Base-by-base conservation (phyloP, 2,329 filamentous ascomycete genomes). In the Xylariales sp. region DNA sequence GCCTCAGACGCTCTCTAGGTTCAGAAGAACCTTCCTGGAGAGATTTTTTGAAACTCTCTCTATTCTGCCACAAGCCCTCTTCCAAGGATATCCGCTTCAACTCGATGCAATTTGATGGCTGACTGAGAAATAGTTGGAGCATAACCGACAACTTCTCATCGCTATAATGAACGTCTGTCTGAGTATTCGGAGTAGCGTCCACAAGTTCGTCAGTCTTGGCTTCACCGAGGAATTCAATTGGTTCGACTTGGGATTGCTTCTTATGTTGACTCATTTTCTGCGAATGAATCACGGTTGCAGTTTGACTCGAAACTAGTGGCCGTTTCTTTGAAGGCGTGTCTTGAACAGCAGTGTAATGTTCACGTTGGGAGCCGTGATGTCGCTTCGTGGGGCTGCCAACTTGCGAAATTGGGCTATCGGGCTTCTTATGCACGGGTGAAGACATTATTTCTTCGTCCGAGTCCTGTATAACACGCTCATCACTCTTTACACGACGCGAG, bases 371-470 rank as follows among this genome's bases (percentile, higher is more conserved):
- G 43, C 14, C 67, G 34, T 57, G 59, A 34, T 64, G 43, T 45
- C 69, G 65, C 34, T 72, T 73, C 16, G 43, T 70, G 45, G 66
- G 71, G 43, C 61, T 70, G 30, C 54, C 67, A 18, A 71, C 75
- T 63, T 70, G 72, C 18, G 41, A 12, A 41, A 71, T 69, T 36
- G 75, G 75, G 23, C 76, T 72, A 12, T 75, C 74, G 3, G 77
- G 73, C 62, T 75, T 67, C 73, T 84, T 76, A 45, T 75, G 77
- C 9, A 77, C 77, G 8, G 77, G 79, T 12, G 84, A 81, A 5
- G 82, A 82, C 5, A 84, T 72, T 49, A 83, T 84, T 50, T 88
- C 86, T 50, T 88, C 86, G 52, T 89, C 87, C 0, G 87, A 89
- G 71, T 89, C 87, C 59, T 84, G 81, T 48, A 89, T 84, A 6